Percentiles rank a stretch among this genome's conserved stretches.
Conservation (phyloP, 2,329 filamentous ascomycete genomes). For the Trichothecium roseum region DNA sequence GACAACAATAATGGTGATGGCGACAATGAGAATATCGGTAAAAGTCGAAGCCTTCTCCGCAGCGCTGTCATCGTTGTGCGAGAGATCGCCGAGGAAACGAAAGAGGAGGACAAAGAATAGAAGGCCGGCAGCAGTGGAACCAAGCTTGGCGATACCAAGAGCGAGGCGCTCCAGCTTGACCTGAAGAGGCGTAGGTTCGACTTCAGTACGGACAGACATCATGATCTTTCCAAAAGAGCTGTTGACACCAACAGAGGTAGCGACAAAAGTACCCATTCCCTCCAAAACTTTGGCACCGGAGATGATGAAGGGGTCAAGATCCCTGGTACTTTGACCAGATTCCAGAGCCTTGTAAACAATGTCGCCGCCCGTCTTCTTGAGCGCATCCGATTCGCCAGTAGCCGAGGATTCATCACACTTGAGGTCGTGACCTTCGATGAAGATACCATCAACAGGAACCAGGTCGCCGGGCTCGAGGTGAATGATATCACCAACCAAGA, state of each 20-base stretch:
- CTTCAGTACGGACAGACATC: slow-evolving; percentile 67
- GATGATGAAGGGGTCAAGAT: slow-evolving; percentile 62
- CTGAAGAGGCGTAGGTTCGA: slow-evolving; percentile 69
- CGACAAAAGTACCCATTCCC: slow-evolving; percentile 62
- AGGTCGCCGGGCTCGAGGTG: slow-evolving; percentile 58
- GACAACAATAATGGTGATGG: slow-evolving; percentile 49
- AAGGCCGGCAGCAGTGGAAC: slow-evolving; percentile 24
- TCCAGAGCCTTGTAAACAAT: slow-evolving; percentile 21
- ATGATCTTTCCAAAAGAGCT: slow-evolving; percentile 69
- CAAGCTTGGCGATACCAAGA: slow-evolving; percentile 54
- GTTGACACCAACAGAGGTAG: slow-evolving; percentile 63
- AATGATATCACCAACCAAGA: slow-evolving; percentile 65
- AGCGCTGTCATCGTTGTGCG: slow-evolving; percentile 27
- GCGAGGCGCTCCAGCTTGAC: slow-evolving; percentile 68
- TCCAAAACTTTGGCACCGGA: slow-evolving; percentile 71
- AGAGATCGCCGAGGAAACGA: slow-evolving; percentile 49
- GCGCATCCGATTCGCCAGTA: slow-evolving; percentile 64
- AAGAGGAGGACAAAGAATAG: slow-evolving; percentile 13
- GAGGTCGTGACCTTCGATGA: slow-evolving; percentile 42
- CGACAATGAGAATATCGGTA: slow-evolving; percentile 46
- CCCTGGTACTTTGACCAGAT: slow-evolving; percentile 17
- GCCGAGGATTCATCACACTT: slow-evolving; percentile 67
- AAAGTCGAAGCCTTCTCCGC: slow-evolving; percentile 45
- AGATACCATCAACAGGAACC: slow-evolving; percentile 59
- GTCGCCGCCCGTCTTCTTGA: slow-evolving; percentile 45